phyloP scores from a whole-genome alignment of 2,329 filamentous ascomycete species.

The Cladosporium sp. region DNA sequence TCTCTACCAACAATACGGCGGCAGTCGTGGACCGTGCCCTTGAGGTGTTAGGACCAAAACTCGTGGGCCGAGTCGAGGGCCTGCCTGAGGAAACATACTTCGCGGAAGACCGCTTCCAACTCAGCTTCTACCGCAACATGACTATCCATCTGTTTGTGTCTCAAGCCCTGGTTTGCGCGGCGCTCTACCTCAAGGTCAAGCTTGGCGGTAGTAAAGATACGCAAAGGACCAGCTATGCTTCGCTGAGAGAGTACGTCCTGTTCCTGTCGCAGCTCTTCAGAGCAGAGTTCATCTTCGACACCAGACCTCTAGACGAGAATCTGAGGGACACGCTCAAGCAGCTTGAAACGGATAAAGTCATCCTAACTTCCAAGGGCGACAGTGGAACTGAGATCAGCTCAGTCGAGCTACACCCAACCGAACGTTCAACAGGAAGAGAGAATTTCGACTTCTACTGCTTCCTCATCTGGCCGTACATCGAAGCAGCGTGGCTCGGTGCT shows the following conservation, averaged over 20 bases:
- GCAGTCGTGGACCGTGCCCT: constrained; percentile 86
- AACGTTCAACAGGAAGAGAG: constrained; percentile 78
- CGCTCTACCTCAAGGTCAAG: constrained; percentile 89
- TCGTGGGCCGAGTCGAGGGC: constrained; percentile 77
- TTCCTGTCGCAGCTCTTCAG: constrained; percentile 94
- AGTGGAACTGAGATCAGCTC: constrained; percentile 54
- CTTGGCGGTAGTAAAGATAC: constrained; percentile 79
- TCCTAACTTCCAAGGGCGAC: constrained; percentile 63
- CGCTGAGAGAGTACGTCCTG: constrained; percentile 74
- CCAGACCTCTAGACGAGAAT: constrained; percentile 78
- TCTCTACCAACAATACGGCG: constrained; percentile 74
- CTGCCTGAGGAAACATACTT: constrained; percentile 90
- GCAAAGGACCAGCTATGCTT: constrained; percentile 65
- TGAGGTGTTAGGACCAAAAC: constrained; percentile 84
- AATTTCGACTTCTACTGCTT: constrained; percentile 99
- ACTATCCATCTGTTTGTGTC: constrained; percentile 97
- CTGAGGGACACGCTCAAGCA: constrained; percentile 75
- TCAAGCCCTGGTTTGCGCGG: constrained; percentile 84
- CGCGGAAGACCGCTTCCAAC: constrained; percentile 89
- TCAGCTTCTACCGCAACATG: constrained; percentile 99
- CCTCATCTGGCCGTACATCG: constrained; percentile 96
- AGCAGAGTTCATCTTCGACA: constrained; percentile 94
- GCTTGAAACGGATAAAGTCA: constrained; percentile 75
- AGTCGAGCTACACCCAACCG: constrained; percentile 73
- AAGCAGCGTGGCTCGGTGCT: constrained; percentile 87